Evolutionary conservation across 139 green algal species (phyloP), one percentile per base, ranked within the genome.

Genomic region (Gonium pectorale): DNA sequence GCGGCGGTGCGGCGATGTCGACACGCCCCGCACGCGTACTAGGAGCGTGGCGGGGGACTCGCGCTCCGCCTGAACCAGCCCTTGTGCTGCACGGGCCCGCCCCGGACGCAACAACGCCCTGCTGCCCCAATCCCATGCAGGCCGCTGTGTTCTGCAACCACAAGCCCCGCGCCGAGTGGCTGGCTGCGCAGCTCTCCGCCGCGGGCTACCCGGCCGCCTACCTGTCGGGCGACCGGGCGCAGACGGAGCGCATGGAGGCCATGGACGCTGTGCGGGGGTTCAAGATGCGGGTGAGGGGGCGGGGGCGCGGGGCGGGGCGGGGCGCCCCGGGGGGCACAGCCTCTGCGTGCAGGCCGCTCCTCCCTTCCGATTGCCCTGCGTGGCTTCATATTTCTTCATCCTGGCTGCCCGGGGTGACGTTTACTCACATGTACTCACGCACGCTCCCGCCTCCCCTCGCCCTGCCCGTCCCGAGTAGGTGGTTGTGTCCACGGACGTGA

Each of bases 401-500:
- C n/a, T n/a, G n/a, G n/a, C n/a, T n/a, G n/a, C n/a, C n/a, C n/a
- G n/a, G n/a, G n/a, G n/a, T n/a, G n/a, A n/a, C n/a, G n/a, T n/a
- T n/a, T n/a, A 56, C 49, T 17, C 49, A 26, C 13, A 56, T 17
- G 13, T 17, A 56, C 13, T 17, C 49, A 56, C 49, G 17, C 49
- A 56, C 49, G 13, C 13, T 26, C 49, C 49, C 49, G 49, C 49
- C 13, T 13, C 49, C 49, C 49, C 49, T 56, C 49, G 17, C 49
- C 13, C 49, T 17, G 13, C 49, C 49, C n/a, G n/a, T n/a, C n/a
- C n/a, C 35, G 46, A 86, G 38, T 91, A 92, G 51, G 89, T 96
- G 26, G 78, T 96, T 0, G 95, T 98, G 29, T 93, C 92, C 40
- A 97, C 95, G 2, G 95, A 98, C 88, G 90, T 98, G 24, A 83